These are phyloP conservation scores for Pseudocercospora fuligena DNA, from an alignment of 2,329 filamentous ascomycete genomes.

Conservation along the genomic window DNA sequence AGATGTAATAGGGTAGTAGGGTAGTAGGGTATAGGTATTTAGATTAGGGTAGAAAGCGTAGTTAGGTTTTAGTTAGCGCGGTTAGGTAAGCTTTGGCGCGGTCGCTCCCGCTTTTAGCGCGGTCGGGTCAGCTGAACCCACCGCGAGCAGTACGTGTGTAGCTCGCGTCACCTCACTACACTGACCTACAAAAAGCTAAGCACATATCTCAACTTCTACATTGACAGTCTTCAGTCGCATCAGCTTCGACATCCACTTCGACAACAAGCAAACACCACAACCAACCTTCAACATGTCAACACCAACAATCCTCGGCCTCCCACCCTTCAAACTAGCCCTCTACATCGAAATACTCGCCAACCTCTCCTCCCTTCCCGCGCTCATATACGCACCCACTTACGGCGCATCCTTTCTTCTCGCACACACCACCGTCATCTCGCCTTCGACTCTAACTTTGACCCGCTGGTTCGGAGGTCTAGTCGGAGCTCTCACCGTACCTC, in stretches of 20 bases:
- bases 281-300: background rate
- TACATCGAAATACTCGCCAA: conserved; percentile 19
- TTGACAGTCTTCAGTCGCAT: background rate
- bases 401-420: conserved; percentile 20
- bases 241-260: background rate
- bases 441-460: conserved; percentile 12
- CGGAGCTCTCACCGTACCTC: conserved; percentile 16
- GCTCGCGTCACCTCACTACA: too few relatives aligned
- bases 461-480: conserved; percentile 20
- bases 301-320: conserved; percentile 2
- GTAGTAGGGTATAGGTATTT: too few relatives aligned
- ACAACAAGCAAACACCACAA: background rate
- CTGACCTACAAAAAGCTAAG: background rate
- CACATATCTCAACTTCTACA: background rate
- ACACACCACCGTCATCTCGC: background rate
- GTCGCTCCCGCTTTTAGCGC: too few relatives aligned
- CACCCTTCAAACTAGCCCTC: conserved; percentile 7
- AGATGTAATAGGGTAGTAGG: too few relatives aligned
- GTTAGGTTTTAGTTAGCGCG: too few relatives aligned
- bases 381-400: conserved; percentile 16
- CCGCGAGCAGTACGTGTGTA: background rate
- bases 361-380: conserved; percentile 20
- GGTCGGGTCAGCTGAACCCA: too few relatives aligned
- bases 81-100: too few relatives aligned
- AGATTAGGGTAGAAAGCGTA: too few relatives aligned